Base-by-base conservation (phyloP, 1,284 basidiomycete species). In the Leccinum fallax region DNA sequence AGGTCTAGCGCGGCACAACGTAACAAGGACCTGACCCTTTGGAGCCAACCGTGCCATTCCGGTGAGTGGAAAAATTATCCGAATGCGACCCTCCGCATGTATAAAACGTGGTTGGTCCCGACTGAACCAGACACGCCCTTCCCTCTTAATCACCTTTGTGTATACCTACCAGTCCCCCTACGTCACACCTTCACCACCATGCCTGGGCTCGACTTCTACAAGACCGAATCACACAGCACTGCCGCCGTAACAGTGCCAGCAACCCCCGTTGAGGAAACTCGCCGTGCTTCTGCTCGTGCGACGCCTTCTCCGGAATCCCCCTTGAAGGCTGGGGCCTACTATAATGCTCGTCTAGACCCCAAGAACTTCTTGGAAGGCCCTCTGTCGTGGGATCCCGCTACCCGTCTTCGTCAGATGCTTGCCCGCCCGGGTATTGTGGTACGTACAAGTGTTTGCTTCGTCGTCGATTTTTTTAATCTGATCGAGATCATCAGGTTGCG, bases 401-500 rank as follows among this genome's bases (percentile, higher is more conserved):
- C 89, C 3, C 85, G 89, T 51, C 82, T 92, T 57, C 83, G 89
- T 53, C 89, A 92, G 70, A 81, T 91, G 85, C 84, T 92, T 30
- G 88, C 88, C 8, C 80, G 89, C 51, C 89, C 89, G 8, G 89
- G 89, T 36, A 91, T 92, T 60, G 85, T 92, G 43, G 89, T 90
- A 78, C 63, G 85, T 78, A 54, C 2, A 53, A 0, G 10, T 40
- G 0, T 16, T 8, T 21, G 15, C 32, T 36, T 26, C 4, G 3
- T 5, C 13, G 1, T 2, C 6, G 24, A 16, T 5, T 1, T 5
- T 15, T 15, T 16, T 48, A 53, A 21, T 24, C 57, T 57, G 49
- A 57, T 46, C 26, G 13, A 5, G 24, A 8, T 58, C 19, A 6
- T 5, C 48, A 88, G 87, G 77, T 89, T 67, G 89, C 89, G 2